phyloP scores from a whole-genome alignment of 192 early-diverging fungal species.

The Coemansia asiatica region DNA sequence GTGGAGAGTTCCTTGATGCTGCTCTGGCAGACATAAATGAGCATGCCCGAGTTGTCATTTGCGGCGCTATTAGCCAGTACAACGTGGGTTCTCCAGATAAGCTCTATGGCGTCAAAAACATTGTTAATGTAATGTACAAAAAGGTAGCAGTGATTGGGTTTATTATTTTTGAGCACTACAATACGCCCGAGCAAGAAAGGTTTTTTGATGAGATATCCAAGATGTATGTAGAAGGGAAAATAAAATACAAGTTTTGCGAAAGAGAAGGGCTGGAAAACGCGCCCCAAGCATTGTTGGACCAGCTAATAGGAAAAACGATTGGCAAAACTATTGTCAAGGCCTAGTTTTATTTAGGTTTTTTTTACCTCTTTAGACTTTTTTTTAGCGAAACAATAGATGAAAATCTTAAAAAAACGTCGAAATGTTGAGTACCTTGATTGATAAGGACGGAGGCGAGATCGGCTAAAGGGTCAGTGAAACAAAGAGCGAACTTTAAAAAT shows the following conservation, averaged over 20 bases:
- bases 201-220: conserved; percentile 61
- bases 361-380: not conserved
- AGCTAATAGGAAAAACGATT: conserved; percentile 69
- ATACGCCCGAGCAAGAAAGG: conserved; percentile 45
- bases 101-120: conserved; percentile 62
- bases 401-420: not conserved
- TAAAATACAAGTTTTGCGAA: conserved; percentile 61
- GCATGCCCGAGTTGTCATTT: conserved; percentile 66
- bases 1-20: conserved; percentile 77
- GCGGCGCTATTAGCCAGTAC: conserved; percentile 80
- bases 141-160: conserved; percentile 67
- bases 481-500: not conserved
- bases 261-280: conserved; percentile 68
- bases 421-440: too few relatives aligned
- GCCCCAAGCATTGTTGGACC: conserved; percentile 60
- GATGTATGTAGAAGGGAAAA: conserved; percentile 61
- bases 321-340: conserved; percentile 66
- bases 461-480: too few relatives aligned
- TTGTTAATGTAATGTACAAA: conserved; percentile 58
- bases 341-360: not conserved
- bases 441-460: not conserved
- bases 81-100: conserved; percentile 54
- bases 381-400: not conserved
- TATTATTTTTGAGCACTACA: conserved; percentile 59
- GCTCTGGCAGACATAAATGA: conserved; percentile 64